Evolutionary conservation across 495 filamentous ascomycete genomes (phyloP), one percentile per base, ranked within the genome.

Genomic region (Podospora didyma): DNA sequence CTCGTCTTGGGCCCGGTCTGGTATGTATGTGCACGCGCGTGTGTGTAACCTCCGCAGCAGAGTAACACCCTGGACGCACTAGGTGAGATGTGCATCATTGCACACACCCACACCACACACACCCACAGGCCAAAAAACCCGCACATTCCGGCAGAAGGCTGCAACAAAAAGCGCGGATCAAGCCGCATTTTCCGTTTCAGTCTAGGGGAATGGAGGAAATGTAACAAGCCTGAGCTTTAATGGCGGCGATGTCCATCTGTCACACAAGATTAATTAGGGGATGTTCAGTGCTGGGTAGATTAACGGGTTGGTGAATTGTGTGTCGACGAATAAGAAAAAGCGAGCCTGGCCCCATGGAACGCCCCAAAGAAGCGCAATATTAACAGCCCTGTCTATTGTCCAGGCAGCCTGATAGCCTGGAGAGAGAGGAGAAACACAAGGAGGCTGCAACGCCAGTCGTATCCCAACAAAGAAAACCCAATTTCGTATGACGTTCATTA

Each of bases 241-340:
- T 60, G 66, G 56, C 49, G 70, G 47, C 62, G 69, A 28, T n/a
- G n/a, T n/a, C n/a, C n/a, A n/a, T 73, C 71, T 73, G 60, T 73
- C 62, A 71, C 68, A 64, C 57, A 59, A 53, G 39, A 62, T 52
- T 52, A 52, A 52, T 52, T 23, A 52, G 20, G 28, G 71, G 67
- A 65, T 70, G 66, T 60, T 57, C 39, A 42, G 39, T 17, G 39
- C n/a, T 42, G n/a, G 39, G 39, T 16, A 16, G 12, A 63, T 28
- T 56, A 54, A 59, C 57, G 48, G 55, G 39, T 20, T 17, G 31
- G 17, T 62, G 51, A 51, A 64, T 56, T 57, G 61, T 50, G 50
- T 53, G 61, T 31, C 26, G 51, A 28, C 34, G 49, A 26, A 47
- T 21, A 19, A 47, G 28, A 52, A 57, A 16, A 23, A 46, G n/a